Evolutionary conservation across 352 stramenopile genomes (phyloP).

Genomic region (Phytopythium chamaehyphon): DNA sequence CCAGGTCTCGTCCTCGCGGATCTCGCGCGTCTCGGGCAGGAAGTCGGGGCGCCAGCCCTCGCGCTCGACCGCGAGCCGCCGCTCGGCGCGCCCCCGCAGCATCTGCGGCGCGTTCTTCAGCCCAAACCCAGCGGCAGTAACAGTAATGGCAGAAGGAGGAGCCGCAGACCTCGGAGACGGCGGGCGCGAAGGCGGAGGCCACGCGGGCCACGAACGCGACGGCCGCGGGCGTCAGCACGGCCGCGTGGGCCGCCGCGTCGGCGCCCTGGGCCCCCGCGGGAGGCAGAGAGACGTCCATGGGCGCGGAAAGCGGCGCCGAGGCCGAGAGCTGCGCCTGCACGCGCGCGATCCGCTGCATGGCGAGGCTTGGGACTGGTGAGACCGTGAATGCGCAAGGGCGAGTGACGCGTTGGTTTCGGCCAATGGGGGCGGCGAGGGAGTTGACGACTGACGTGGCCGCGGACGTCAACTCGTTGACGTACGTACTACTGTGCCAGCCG

Average conservation of each 20-base stretch:
- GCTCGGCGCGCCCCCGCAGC: conserved; percentile 49
- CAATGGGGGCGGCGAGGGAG: background rate
- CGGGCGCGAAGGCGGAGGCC: conserved; percentile 62
- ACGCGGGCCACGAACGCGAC: conserved; percentile 87
- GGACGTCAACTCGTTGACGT: too few species aligned
- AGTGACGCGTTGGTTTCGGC: background rate
- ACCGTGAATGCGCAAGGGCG: background rate
- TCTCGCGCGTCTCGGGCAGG: conserved; percentile 51
- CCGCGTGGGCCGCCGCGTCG: conserved; percentile 32
- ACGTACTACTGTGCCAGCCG: background rate
- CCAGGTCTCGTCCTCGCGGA: conserved; percentile 65
- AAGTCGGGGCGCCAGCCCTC: conserved; percentile 83
- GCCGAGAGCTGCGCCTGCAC: conserved; percentile 29
- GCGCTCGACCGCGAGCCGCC: conserved; percentile 53
- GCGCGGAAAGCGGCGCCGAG: background rate
- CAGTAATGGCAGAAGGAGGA: background rate
- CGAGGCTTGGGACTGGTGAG: background rate
- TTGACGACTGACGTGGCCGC: too few species aligned
- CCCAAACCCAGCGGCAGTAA: background rate
- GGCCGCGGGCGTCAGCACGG: conserved; percentile 82
- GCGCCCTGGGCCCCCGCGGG: conserved; percentile 6
- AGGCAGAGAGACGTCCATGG: conserved; percentile 24
- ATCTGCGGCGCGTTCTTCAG: too few species aligned
- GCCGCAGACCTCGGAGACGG: conserved; percentile 34
- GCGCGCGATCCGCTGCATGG: conserved; percentile 39